Percentiles rank a stretch among this genome's conserved stretches.
Conservation (phyloP, 1,139 yeast species). For the Hanseniaspora uvarum region DNA sequence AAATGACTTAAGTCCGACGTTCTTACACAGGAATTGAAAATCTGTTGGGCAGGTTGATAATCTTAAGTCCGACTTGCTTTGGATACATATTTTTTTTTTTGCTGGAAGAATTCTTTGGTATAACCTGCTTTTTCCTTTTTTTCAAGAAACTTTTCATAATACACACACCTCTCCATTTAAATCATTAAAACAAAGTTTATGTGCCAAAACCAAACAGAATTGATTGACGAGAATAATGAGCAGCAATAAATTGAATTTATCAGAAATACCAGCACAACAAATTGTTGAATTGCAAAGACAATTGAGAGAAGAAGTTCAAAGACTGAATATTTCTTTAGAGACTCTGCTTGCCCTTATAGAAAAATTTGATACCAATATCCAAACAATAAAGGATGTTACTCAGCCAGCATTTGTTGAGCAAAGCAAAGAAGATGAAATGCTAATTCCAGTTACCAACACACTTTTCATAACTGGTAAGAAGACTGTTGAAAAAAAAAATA, state of each 20-base stretch:
- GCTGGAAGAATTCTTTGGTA: no score
- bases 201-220: not conserved
- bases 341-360: conserved; percentile 76
- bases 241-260: conserved; percentile 41
- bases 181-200: not conserved
- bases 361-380: conserved; percentile 72
- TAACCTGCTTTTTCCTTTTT: no score
- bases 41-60: no score
- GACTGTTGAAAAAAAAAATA: conserved; percentile 34
- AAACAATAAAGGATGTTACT: conserved; percentile 53
- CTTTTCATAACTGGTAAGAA: conserved; percentile 79
- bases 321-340: conserved; percentile 70
- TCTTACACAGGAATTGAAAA: no score
- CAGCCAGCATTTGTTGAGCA: conserved; percentile 28
- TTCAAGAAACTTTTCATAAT: not conserved
- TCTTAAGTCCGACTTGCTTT: no score
- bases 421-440: conserved; percentile 39
- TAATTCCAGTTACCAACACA: conserved; percentile 83
- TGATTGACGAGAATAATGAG: not conserved
- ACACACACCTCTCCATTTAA: not conserved
- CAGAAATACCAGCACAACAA: conserved; percentile 70
- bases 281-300: conserved; percentile 73
- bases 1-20: no score
- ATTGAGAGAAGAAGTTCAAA: conserved; percentile 76
- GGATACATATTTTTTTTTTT: no score